Evolutionary conservation across 2,329 filamentous ascomycete species (phyloP).

Genomic region (Phyllosticta capitalensis): DNA sequence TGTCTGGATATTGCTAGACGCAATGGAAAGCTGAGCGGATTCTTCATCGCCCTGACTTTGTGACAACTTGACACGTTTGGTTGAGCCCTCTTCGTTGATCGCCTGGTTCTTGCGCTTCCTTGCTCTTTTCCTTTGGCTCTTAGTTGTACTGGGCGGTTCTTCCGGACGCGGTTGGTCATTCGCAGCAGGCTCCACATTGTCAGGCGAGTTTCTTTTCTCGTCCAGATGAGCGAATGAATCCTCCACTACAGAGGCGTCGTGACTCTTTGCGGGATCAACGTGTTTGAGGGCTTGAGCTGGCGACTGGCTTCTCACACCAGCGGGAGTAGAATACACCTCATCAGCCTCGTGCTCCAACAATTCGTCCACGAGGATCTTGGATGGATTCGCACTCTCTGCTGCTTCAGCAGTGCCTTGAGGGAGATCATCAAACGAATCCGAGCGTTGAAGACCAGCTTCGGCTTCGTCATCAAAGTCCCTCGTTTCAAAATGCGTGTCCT

Average conservation of each 20-base stretch:
- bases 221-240: neutral
- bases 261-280: neutral
- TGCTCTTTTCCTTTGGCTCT: neutral
- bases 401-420: constrained; percentile 5
- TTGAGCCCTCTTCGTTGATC: neutral
- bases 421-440: constrained; percentile 1
- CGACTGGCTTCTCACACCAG: neutral
- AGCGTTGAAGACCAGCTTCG: neutral
- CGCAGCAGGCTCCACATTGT: neutral
- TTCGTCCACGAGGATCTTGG: neutral
- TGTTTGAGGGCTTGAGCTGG: neutral
- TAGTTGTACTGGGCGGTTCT: neutral
- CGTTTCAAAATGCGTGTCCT: neutral
- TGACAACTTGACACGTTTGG: neutral
- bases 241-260: neutral
- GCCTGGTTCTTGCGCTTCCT: neutral
- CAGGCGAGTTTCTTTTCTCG: neutral
- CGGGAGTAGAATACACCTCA: neutral
- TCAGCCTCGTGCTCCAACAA: neutral
- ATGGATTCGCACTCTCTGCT: neutral
- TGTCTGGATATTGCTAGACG: neutral
- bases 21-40: neutral
- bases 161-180: neutral
- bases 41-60: neutral
- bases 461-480: neutral